Percentiles rank a stretch among this genome's conserved stretches.
These are phyloP conservation scores for Blepharisma undulans DNA, from an alignment of 169 alveolate species.

Conservation along the genomic window DNA sequence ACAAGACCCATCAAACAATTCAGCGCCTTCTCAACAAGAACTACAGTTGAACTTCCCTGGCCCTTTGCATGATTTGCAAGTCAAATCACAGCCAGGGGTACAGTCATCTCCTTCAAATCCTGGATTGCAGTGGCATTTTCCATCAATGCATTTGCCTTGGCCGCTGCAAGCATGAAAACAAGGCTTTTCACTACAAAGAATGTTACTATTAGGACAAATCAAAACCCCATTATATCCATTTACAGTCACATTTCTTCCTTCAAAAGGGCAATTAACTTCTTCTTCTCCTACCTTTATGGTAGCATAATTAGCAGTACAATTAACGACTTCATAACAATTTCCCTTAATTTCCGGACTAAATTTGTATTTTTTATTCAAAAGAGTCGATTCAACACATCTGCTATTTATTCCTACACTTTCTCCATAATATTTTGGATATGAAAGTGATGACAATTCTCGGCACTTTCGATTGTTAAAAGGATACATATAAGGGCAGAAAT, in stretches of 20 bases:
- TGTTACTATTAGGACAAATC: slow-evolving; percentile 43
- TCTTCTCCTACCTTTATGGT: neutral
- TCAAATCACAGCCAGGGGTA: neutral
- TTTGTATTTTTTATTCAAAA: neutral
- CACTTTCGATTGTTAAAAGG: neutral
- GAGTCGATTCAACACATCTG: slow-evolving; percentile 7
- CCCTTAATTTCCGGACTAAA: neutral
- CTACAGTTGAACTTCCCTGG: neutral
- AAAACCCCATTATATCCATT: slow-evolving; percentile 40
- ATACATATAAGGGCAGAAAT: slow-evolving; percentile 30
- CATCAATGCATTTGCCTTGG: slow-evolving; percentile 11
- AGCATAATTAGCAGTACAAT: neutral
- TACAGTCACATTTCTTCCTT: slow-evolving; percentile 40
- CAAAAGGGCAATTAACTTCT: slow-evolving; percentile 42
- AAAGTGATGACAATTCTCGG: neutral
- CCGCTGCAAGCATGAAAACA: slow-evolving; percentile 34
- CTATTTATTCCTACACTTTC: slow-evolving; percentile 24
- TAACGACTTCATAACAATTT: neutral
- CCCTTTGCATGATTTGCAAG: slow-evolving; percentile 5
- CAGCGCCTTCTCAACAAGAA: neutral
- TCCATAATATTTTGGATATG: neutral
- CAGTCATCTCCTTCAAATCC: slow-evolving; percentile 32
- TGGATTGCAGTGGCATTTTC: neutral
- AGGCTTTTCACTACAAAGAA: slow-evolving; percentile 40
- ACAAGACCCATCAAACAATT: neutral